A percentile compares a stretch with the other conserved stretches of the same genome.
Conservation (phyloP, 2,329 filamentous ascomycete genomes). For the Akanthomyces lecanii region DNA sequence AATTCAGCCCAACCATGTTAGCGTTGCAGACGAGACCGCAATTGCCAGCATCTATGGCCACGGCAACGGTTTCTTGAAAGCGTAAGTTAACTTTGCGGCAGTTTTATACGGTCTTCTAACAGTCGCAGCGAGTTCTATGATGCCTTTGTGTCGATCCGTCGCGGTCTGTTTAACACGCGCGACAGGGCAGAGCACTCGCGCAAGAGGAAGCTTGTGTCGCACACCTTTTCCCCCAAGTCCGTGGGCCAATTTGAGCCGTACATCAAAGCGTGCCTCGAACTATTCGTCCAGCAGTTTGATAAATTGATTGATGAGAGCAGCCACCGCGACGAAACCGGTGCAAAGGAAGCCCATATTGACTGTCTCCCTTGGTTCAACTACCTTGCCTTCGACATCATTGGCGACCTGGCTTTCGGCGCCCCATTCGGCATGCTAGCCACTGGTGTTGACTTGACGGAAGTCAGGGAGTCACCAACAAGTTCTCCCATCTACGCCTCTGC, state of each 20-base stretch:
- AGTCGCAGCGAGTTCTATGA: constrained; percentile 73
- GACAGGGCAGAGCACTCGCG: constrained; percentile 77
- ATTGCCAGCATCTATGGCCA: constrained; percentile 76
- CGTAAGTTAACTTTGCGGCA: constrained; percentile 39
- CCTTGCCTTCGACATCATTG: constrained; percentile 51
- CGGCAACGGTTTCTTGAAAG: constrained; percentile 70
- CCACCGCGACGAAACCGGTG: constrained; percentile 50
- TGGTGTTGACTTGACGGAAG: constrained; percentile 72
- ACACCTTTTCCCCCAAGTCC: constrained; percentile 81
- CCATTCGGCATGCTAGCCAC: constrained; percentile 66
- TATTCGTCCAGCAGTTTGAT: constrained; percentile 71
- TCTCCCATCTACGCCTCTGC: constrained; percentile 68
- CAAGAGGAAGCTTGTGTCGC: constrained; percentile 83
- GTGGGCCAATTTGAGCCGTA: constrained; percentile 85
- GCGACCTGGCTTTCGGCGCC: constrained; percentile 48
- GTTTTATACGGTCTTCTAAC: neutral
- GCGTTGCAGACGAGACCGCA: constrained; percentile 73
- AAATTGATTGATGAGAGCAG: constrained; percentile 46
- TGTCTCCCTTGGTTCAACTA: constrained; percentile 69
- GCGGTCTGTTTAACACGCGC: constrained; percentile 86
- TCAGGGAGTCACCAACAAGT: constrained; percentile 56
- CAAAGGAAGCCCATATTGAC: constrained; percentile 62
- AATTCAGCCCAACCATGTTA: constrained; percentile 80
- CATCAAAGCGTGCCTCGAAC: constrained; percentile 73
- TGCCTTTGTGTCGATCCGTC: constrained; percentile 80